Evolutionary conservation across 2,329 filamentous ascomycete genomes (phyloP).

Genomic region (Colletotrichum trifolii): DNA sequence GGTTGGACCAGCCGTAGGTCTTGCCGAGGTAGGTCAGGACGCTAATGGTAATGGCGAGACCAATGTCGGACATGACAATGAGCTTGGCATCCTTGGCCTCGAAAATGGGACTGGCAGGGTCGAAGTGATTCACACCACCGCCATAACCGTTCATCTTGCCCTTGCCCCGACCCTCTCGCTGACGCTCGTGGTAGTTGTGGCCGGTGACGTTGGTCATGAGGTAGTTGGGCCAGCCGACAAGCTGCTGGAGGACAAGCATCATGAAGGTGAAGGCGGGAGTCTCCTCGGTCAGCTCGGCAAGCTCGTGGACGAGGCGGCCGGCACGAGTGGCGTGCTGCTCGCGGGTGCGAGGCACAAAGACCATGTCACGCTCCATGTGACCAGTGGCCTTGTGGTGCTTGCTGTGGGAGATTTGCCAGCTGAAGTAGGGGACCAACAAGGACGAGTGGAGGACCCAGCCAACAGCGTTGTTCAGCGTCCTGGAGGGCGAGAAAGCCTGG

Average conservation of each 20-base stretch:
- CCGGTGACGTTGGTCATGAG: constrained; percentile 92
- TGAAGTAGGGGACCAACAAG: constrained; percentile 96
- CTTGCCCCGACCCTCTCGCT: constrained; percentile 91
- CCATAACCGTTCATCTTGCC: constrained; percentile 88
- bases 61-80: constrained; percentile 88
- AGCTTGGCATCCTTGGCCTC: constrained; percentile 91
- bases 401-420: constrained; percentile 98
- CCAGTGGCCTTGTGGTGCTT: constrained; percentile 99
- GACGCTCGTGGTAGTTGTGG: constrained; percentile 92
- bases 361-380: constrained; percentile 98
- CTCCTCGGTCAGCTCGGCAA: constrained; percentile 92
- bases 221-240: constrained; percentile 94
- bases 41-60: constrained; percentile 72
- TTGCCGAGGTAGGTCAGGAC: constrained; percentile 76
- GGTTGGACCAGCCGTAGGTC: constrained; percentile 85
- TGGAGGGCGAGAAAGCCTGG: constrained; percentile 94
- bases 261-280: constrained; percentile 85
- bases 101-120: constrained; percentile 87
- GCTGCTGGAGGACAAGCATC: constrained; percentile 84
- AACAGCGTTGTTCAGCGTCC: constrained; percentile 88
- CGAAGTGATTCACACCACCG: constrained; percentile 93
- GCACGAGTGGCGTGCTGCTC: constrained; percentile 81
- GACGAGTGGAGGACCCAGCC: constrained; percentile 92
- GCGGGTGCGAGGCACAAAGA: constrained; percentile 94
- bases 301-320: constrained; percentile 81